Conservation (phyloP, 768 basidiomycete species). For the Tricholoma sp. region DNA sequence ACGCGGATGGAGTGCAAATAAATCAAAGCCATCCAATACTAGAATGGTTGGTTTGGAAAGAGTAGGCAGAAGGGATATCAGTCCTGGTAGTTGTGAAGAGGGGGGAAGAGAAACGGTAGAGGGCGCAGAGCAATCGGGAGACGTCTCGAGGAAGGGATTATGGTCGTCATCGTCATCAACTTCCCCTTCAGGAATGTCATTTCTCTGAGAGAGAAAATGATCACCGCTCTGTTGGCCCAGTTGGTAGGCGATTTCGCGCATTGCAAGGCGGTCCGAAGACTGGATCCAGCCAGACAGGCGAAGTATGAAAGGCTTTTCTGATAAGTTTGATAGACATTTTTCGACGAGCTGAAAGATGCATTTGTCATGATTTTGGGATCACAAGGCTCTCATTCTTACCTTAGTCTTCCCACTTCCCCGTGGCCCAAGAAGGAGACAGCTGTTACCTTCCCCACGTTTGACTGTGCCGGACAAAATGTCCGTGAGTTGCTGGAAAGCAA, state of each 20-base stretch:
- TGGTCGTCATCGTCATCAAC: conserved; percentile 30
- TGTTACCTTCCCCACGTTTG: conserved; percentile 85
- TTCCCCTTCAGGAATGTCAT: conserved; percentile 25
- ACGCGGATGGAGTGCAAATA: conserved; percentile 87
- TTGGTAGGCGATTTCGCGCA: conserved; percentile 88
- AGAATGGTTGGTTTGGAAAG: conserved; percentile 77
- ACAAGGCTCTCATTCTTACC: conserved; percentile 34
- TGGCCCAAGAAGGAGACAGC: conserved; percentile 83
- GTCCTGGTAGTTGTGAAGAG: conserved; percentile 63
- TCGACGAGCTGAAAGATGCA: conserved; percentile 50
- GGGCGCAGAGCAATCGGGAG: background rate
- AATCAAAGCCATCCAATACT: conserved; percentile 88
- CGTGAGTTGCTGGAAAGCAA: conserved; percentile 52
- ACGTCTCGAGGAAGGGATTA: conserved; percentile 46
- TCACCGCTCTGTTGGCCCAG: conserved; percentile 72
- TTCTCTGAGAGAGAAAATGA: conserved; percentile 40
- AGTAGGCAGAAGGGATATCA: conserved; percentile 75
- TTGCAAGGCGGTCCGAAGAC: conserved; percentile 81
- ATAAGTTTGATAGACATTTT: conserved; percentile 42
- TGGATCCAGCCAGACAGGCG: conserved; percentile 85
- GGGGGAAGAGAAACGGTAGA: conserved; percentile 45
- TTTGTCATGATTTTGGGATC: background rate
- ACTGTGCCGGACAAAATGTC: conserved; percentile 72
- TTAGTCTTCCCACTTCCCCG: conserved; percentile 83
- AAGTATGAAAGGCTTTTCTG: conserved; percentile 61